A percentile compares a stretch with the other conserved stretches of the same genome.
phyloP scores from a whole-genome alignment of 805 yeast genomes.

The Kazachstania martiniae region DNA sequence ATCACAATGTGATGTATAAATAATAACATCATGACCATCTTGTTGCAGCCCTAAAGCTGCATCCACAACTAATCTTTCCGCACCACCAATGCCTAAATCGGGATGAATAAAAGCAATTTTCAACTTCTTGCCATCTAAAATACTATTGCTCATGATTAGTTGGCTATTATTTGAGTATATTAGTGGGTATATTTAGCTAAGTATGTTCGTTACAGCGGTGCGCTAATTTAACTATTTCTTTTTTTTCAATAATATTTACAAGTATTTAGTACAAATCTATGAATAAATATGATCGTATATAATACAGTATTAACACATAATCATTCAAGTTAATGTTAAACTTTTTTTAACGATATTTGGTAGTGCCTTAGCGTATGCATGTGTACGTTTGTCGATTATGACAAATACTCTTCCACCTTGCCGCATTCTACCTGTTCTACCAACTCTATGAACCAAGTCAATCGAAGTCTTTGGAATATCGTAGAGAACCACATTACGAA shows the following conservation, averaged over 20 bases:
- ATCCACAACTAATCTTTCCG: slow-evolving; percentile 93
- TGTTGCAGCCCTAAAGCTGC: slow-evolving; percentile 82
- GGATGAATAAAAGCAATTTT: slow-evolving; percentile 87
- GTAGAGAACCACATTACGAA: slow-evolving; percentile 70
- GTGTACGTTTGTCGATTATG: slow-evolving; percentile 56
- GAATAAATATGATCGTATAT: no score
- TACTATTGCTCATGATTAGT: no score
- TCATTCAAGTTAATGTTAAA: slow-evolving; percentile 25
- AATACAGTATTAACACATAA: no score
- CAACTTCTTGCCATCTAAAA: slow-evolving; percentile 25
- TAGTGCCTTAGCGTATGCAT: slow-evolving; percentile 73
- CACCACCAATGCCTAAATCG: slow-evolving; percentile 95
- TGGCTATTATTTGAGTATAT: no score
- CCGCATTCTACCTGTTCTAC: slow-evolving; percentile 90
- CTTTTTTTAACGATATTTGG: slow-evolving; percentile 56
- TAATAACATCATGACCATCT: slow-evolving; percentile 47
- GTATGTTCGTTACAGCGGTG: no score
- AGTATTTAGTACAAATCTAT: no score
- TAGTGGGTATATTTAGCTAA: no score
- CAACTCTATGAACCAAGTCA: slow-evolving; percentile 83
- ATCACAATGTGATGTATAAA: slow-evolving; percentile 90
- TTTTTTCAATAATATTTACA: no score
- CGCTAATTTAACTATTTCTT: no score
- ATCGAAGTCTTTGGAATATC: slow-evolving; percentile 80
- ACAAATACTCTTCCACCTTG: slow-evolving; percentile 81